Evolutionary conservation across 306 rosid genomes (phyloP), one percentile per base, ranked within the genome.

Genomic region (Rosa persica): DNA sequence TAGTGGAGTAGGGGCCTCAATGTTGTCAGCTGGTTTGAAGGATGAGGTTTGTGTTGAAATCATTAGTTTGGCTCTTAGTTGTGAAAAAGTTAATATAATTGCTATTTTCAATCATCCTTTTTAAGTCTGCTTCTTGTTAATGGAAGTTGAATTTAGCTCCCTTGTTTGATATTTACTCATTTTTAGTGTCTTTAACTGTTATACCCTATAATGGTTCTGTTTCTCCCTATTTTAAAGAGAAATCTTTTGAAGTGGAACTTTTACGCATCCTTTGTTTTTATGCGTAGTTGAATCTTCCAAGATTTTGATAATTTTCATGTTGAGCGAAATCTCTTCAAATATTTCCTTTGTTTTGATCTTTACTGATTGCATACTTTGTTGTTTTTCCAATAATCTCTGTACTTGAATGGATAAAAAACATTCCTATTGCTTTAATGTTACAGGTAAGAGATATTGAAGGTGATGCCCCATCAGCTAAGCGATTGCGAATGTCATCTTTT

Each of bases 391-490:
- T 79, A 54, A 71, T 78, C 69, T 52, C 40, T 61, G 54, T 58
- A 64, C 39, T 30, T 25, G 20, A 36, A 52, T 54, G 39, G 52
- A 58, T 51, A 42, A 54, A 51, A 76, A 77, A 73, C 65, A 73
- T 78, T 75, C 55, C 80, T 81, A 81, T 40, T 73, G 77, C 67
- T 73, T 83, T 9, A 44, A 78, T 36, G 83, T 81, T 75, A 49
- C 76, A 92, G 98, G 95, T 85, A 69, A 95, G 91, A 79, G 98
- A 94, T 84, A 89, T 92, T 83, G 97, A 92, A 79, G 87, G 82
- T 67, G 97, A 94, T 85, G 86, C 76, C 74, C 90, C 88, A 73
- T 82, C 79, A 27, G 81, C 91, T 48, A 94, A 94, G 93, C 86
- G 97, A 79, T 72, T 92, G 82, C 89, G 97, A 78, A 86, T 91